Conservation (phyloP, 106 monocot species). For the Dendrobium nobile region DNA sequence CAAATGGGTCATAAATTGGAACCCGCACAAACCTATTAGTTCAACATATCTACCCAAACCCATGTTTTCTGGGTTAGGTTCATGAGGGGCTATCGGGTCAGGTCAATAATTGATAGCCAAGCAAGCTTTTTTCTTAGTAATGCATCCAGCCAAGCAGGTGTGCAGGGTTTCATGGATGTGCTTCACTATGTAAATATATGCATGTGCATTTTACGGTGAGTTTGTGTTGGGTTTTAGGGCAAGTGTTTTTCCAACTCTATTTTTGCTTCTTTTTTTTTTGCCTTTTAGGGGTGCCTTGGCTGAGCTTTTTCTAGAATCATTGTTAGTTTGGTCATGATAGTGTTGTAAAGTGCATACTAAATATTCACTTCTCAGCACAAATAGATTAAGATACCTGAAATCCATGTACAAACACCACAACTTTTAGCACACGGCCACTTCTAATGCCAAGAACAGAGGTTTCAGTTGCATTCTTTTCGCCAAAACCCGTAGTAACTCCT, state of each 20-base stretch:
- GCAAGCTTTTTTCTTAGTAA: background rate
- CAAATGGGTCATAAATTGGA: too few species aligned
- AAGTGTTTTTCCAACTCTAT: background rate
- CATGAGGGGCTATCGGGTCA: too few species aligned
- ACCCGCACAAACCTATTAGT: too few species aligned
- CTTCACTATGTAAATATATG: background rate
- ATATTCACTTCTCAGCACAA: background rate
- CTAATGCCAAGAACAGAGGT: constrained; percentile 27
- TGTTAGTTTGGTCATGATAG: background rate
- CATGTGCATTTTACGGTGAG: background rate
- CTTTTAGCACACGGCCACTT: constrained; percentile 45
- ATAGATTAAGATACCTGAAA: constrained; percentile 62
- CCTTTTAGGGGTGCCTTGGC: too few species aligned
- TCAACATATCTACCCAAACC: too few species aligned
- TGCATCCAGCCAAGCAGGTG: background rate
- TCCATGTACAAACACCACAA: constrained; percentile 96
- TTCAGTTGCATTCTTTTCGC: constrained; percentile 25
- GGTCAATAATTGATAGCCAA: background rate
- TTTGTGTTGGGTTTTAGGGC: background rate
- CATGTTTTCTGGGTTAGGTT: too few species aligned
- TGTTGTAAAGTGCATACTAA: background rate
- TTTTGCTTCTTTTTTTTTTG: background rate
- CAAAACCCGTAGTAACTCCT: constrained; percentile 12
- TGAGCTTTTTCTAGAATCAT: background rate
- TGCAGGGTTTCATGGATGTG: background rate